Evolutionary conservation across 1,284 basidiomycete species (phyloP), one percentile per base, ranked within the genome.

Genomic region (Pisolithus thermaeus): DNA sequence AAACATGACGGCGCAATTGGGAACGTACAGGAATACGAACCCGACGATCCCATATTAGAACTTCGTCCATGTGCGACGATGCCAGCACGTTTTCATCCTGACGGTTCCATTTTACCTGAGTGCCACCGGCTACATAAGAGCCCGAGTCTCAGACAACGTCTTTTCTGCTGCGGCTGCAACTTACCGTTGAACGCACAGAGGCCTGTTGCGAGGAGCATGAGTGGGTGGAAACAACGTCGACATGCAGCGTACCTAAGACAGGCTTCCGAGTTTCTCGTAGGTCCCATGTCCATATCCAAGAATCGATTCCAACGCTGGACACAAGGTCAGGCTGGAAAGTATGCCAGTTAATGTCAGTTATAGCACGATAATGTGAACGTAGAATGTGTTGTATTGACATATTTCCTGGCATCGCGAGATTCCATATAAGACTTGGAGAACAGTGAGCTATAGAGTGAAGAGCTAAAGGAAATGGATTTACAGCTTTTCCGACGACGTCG

Each of bases 281-380:
- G 68, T 97, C 94, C 92, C 93, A 97, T 16, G 84, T 83, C 83
- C 87, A 91, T 12, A 92, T 61, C 88, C 88, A 91, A 0, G 85
- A 81, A 60, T 90, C 88, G 43, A 90, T 84, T 0, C 87, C 87
- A 1, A 84, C 87, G 57, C 87, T 89, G 20, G 81, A 80, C 2
- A 91, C 84, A 7, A 79, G 74, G 55, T 94, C 84, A 2, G 87
- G 85, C 60, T 93, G 85, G 14, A 80, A 79, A 0, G 89, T 88
- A 59, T 93, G 90, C 93, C 95, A 97, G 61, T 97, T 97, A 63
- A 97, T 92, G 62, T 97, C 94, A 3, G 94, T 96, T 57, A 97
- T 92, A 4, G 93, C 92, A 46, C 94, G 84, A 55, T 91, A 90
- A 62, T 97, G 94, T 0, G 90, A 87, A 55, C 87, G 86, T 6